A percentile compares a stretch with the other conserved stretches of the same genome.
phyloP scores from a whole-genome alignment of 2,329 filamentous ascomycete species.

The Arthroderma sp. region DNA sequence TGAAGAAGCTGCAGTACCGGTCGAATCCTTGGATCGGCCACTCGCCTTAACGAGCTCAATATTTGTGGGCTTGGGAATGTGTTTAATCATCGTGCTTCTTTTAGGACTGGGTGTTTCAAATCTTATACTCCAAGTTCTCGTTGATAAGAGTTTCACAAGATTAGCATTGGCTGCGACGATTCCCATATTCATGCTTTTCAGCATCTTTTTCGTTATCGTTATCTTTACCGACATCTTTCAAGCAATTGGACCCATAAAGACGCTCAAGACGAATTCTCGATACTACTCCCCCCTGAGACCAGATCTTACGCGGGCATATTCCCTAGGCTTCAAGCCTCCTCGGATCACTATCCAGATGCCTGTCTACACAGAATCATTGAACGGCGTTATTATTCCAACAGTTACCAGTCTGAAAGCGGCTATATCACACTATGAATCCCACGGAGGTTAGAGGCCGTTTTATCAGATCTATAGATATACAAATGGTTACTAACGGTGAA shows the following conservation, averaged over 20 bases:
- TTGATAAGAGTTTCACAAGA: conserved; percentile 25
- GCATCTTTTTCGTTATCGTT: conserved; percentile 39
- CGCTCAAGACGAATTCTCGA: conserved; percentile 32
- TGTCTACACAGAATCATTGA: conserved; percentile 74
- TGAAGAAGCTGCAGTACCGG: conserved; percentile 12
- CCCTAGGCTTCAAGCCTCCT: conserved; percentile 19
- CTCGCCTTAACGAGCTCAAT: conserved; percentile 26
- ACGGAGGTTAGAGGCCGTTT: conserved; percentile 20
- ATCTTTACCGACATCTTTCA: conserved; percentile 38
- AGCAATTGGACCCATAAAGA: conserved; percentile 38
- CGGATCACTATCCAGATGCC: conserved; percentile 65
- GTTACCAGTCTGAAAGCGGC: conserved; percentile 44
- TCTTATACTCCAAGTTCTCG: conserved; percentile 27
- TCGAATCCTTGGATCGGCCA: conserved; percentile 32
- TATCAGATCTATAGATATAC: background rate
- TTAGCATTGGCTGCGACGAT: conserved; percentile 18
- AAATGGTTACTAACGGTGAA: background rate
- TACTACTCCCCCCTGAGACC: conserved; percentile 27
- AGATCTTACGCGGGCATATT: conserved; percentile 10
- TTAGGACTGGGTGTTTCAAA: conserved; percentile 27
- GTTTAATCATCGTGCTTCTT: conserved; percentile 26
- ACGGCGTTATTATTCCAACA: conserved; percentile 49
- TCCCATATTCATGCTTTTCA: conserved; percentile 25
- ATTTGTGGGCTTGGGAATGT: conserved; percentile 28
- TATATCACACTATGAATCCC: conserved; percentile 45